Conservation (phyloP, 2,329 filamentous ascomycete genomes). For the Camptophora hylomeconis region DNA sequence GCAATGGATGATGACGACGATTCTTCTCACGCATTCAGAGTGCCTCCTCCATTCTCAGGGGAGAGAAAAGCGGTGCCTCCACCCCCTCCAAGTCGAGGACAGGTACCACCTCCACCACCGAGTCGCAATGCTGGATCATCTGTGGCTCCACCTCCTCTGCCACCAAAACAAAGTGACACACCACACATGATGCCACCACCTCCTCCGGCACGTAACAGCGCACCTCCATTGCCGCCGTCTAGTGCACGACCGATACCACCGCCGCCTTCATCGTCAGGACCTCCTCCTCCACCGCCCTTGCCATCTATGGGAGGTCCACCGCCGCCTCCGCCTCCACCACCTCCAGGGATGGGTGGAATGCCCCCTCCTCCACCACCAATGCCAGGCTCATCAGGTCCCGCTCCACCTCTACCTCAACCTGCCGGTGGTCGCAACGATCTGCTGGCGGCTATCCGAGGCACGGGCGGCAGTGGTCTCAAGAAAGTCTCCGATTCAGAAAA, state of each 20-base stretch:
- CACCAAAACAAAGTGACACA: slow-evolving; percentile 42
- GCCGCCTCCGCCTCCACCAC: slow-evolving; percentile 32
- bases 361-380: slow-evolving; percentile 23
- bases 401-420: slow-evolving; percentile 30
- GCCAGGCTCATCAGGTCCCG: slow-evolving; percentile 22
- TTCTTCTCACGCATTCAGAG: slow-evolving; percentile 49
- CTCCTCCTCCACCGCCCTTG: slow-evolving; percentile 32
- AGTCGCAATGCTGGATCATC: slow-evolving; percentile 32
- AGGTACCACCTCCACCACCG: slow-evolving; percentile 58
- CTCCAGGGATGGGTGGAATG: slow-evolving; percentile 27
- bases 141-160: slow-evolving; percentile 58
- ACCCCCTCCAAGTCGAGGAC: slow-evolving; percentile 59
- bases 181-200: slow-evolving; percentile 39
- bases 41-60: slow-evolving; percentile 67
- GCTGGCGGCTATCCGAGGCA: slow-evolving; percentile 36
- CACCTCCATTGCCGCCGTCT: slow-evolving; percentile 36
- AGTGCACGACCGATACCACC: slow-evolving; percentile 29
- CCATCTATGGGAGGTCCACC: slow-evolving; percentile 23
- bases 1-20: slow-evolving; percentile 55
- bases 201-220: slow-evolving; percentile 40
- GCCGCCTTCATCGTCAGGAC: slow-evolving; percentile 20
- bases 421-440: slow-evolving; percentile 30
- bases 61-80: slow-evolving; percentile 49
- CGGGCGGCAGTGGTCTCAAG: slow-evolving; percentile 38
- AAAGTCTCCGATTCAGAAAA: slow-evolving; percentile 35